Evolutionary conservation across 805 yeast genomes (phyloP).

Genomic region (Zygoascus flipseniorum): DNA sequence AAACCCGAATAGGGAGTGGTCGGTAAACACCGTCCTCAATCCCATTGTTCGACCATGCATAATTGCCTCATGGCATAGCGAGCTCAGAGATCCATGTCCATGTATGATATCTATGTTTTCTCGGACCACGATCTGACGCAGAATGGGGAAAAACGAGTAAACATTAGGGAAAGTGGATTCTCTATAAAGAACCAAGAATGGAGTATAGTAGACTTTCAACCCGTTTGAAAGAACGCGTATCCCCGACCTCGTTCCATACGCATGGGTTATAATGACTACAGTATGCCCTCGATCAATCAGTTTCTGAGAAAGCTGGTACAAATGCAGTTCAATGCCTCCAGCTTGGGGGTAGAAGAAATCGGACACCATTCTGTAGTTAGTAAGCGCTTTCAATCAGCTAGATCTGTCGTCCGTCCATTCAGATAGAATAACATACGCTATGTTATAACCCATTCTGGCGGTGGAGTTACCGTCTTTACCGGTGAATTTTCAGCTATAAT

Average conservation of each 20-base stretch:
- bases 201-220: conserved; percentile 84
- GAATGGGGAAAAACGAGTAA: conserved; percentile 75
- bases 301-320: conserved; percentile 77
- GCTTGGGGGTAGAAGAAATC: conserved; percentile 98
- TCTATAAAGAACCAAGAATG: conserved; percentile 70
- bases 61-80: conserved; percentile 82
- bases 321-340: conserved; percentile 96
- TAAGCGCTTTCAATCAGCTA: no score
- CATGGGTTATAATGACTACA: conserved; percentile 81
- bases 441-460: conserved; percentile 22
- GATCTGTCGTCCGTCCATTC: background rate
- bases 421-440: conserved; percentile 21
- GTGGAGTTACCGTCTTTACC: background rate
- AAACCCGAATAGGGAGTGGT: conserved; percentile 92
- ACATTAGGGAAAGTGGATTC: conserved; percentile 85
- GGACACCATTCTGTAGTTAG: conserved; percentile 55
- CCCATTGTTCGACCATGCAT: conserved; percentile 95
- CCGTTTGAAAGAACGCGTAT: conserved; percentile 82
- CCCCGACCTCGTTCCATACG: conserved; percentile 76
- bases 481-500: no score
- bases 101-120: conserved; percentile 86
- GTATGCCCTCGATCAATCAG: conserved; percentile 75
- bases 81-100: conserved; percentile 87
- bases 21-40: conserved; percentile 82
- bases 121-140: conserved; percentile 76